These are phyloP conservation scores for Mycena haematopus DNA, from an alignment of 768 basidiomycete genomes.

Conservation along the genomic window DNA sequence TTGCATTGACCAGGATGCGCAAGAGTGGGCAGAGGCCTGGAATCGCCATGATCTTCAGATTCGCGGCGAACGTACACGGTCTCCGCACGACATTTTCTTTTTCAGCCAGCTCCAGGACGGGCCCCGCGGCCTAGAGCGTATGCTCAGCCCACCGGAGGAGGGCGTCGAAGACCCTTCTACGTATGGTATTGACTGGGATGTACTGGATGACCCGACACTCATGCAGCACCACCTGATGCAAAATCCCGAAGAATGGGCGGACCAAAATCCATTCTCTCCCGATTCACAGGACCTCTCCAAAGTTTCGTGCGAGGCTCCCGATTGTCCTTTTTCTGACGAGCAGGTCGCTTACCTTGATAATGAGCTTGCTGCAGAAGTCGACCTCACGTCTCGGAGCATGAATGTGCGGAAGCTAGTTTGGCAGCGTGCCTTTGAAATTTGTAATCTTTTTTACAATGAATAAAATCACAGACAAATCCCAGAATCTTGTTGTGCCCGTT, in stretches of 20 bases:
- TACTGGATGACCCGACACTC: constrained; percentile 4
- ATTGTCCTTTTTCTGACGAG: background rate
- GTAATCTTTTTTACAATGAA: background rate
- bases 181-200: constrained; percentile 31
- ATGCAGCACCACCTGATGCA: constrained; percentile 16
- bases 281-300: background rate
- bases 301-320: background rate
- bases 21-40: constrained; percentile 41
- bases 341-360: background rate
- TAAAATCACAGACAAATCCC: too few relatives aligned
- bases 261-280: constrained; percentile 15
- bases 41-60: constrained; percentile 37
- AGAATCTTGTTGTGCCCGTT: too few relatives aligned
- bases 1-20: constrained; percentile 38
- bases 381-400: constrained; percentile 7
- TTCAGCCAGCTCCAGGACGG: constrained; percentile 32
- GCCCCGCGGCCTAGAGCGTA: constrained; percentile 20
- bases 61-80: background rate
- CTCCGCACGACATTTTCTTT: constrained; percentile 26
- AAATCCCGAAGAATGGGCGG: constrained; percentile 22
- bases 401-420: background rate
- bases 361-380: background rate
- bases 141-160: background rate
- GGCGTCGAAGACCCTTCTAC: constrained; percentile 4
- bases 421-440: background rate